Evolutionary conservation across 2,329 filamentous ascomycete genomes (phyloP).

Genomic region (Fusarium hostae): DNA sequence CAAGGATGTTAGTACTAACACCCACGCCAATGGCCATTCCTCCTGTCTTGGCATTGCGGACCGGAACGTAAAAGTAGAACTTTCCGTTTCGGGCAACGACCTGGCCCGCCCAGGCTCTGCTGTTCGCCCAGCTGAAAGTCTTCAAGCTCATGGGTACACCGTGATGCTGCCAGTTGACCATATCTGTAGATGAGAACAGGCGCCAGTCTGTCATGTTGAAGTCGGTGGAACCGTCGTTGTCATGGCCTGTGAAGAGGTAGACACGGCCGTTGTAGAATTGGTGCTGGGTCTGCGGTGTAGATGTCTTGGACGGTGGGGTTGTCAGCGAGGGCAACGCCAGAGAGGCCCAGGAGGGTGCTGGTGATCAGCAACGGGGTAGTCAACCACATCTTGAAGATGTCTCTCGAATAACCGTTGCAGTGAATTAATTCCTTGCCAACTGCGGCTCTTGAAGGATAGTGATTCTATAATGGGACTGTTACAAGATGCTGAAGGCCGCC

Average conservation of each 20-base stretch:
- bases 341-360: not conserved
- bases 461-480: not conserved
- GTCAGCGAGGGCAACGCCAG: not conserved
- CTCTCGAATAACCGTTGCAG: fast-evolving
- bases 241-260: slow-evolving; percentile 52
- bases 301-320: slow-evolving; percentile 28
- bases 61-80: slow-evolving; percentile 53
- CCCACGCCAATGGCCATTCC: slow-evolving; percentile 54
- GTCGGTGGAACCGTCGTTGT: slow-evolving; percentile 48
- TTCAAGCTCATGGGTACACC: slow-evolving; percentile 44
- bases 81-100: slow-evolving; percentile 49
- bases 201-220: slow-evolving; percentile 54
- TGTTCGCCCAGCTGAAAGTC: slow-evolving; percentile 51
- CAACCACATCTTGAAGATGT: not conserved
- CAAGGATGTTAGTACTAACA: slow-evolving; percentile 49
- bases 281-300: slow-evolving; percentile 54
- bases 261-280: slow-evolving; percentile 51
- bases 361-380: not conserved
- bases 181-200: slow-evolving; percentile 46
- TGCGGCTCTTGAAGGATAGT: fast-evolving
- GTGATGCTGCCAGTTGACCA: slow-evolving; percentile 50
- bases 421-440: fast-evolving
- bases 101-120: slow-evolving; percentile 52
- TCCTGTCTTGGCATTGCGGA: slow-evolving; percentile 45
- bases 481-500: not conserved